Percentiles rank a stretch among this genome's conserved stretches.
These are phyloP conservation scores for Aspergillus arachidicola DNA, from an alignment of 2,329 filamentous ascomycete genomes.

Conservation along the genomic window DNA sequence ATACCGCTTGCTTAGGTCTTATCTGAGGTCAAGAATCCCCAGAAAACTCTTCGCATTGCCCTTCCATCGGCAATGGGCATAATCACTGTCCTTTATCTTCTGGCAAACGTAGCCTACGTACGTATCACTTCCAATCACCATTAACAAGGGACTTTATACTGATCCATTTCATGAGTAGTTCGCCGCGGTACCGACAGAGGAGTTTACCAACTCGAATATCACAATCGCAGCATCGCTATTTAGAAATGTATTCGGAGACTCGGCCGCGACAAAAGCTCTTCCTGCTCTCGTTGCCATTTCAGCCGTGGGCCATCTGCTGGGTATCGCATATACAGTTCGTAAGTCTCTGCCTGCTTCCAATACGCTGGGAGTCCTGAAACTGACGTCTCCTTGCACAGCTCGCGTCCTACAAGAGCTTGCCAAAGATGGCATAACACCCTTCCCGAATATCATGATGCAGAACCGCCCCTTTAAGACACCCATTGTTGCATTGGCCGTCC, in stretches of 20 bases:
- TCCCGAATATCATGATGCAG: slow-evolving; percentile 26
- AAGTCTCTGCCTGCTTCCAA: background rate
- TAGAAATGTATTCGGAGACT: slow-evolving; percentile 41
- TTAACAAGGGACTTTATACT: background rate
- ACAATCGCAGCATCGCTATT: slow-evolving; percentile 59
- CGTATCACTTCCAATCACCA: background rate
- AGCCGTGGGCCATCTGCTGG: slow-evolving; percentile 26
- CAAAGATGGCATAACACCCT: slow-evolving; percentile 28
- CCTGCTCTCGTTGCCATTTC: slow-evolving; percentile 26
- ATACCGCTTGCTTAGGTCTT: slow-evolving; percentile 42
- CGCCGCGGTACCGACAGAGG: slow-evolving; percentile 54
- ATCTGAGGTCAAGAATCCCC: slow-evolving; percentile 56
- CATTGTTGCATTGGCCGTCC: slow-evolving; percentile 17
- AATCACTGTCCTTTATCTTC: slow-evolving; percentile 54
- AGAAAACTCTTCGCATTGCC: slow-evolving; percentile 57
- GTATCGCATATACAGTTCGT: slow-evolving; percentile 26
- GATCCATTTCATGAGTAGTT: slow-evolving; percentile 31
- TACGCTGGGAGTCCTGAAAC: no score
- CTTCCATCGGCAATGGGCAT: slow-evolving; percentile 55
- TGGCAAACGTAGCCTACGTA: slow-evolving; percentile 57
- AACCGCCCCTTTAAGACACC: slow-evolving; percentile 27
- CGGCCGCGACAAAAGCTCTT: slow-evolving; percentile 21
- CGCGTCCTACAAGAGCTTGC: slow-evolving; percentile 28
- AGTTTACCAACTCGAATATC: slow-evolving; percentile 53
- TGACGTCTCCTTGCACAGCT: slow-evolving; percentile 9